Evolutionary conservation across 345 rosid species (phyloP).

Genomic region (Barbarea vulgaris): DNA sequence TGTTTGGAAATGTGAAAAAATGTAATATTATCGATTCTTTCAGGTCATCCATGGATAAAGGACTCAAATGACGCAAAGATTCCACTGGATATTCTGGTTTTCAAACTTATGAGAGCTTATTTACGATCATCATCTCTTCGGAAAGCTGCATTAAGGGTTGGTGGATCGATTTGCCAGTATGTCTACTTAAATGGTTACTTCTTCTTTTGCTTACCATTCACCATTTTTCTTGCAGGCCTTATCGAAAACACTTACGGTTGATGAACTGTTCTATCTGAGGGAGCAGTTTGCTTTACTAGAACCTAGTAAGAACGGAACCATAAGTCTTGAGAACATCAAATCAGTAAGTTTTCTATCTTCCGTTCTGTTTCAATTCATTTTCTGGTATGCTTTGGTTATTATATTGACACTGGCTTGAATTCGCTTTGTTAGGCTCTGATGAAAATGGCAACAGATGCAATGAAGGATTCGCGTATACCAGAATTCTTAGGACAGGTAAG

Average conservation of each 20-base stretch:
- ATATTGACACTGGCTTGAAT: conserved; percentile 14
- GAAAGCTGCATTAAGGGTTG: conserved; percentile 90
- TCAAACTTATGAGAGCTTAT: conserved; percentile 82
- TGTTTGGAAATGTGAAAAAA: not conserved
- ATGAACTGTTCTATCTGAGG: conserved; percentile 78
- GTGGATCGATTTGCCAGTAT: conserved; percentile 26
- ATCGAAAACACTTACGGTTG: conserved; percentile 79
- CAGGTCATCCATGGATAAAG: conserved; percentile 96
- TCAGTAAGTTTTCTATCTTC: conserved; percentile 43
- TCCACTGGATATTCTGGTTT: conserved; percentile 72
- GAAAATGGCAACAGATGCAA: conserved; percentile 88
- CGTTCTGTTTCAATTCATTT: not conserved
- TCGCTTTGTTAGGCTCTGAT: conserved; percentile 66
- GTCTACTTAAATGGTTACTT: not conserved
- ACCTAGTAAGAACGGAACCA: conserved; percentile 79
- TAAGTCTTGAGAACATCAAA: conserved; percentile 75
- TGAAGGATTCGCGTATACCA: conserved; percentile 88
- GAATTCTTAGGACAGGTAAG: conserved; percentile 86
- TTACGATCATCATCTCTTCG: conserved; percentile 90
- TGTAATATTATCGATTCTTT: conserved; percentile 8
- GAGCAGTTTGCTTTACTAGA: conserved; percentile 86
- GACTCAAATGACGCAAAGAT: conserved; percentile 55
- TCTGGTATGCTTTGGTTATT: conserved; percentile 1
- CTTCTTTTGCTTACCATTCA: conserved; percentile 16
- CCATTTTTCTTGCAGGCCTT: conserved; percentile 64